phyloP scores from a whole-genome alignment of 2,329 filamentous ascomycete genomes.

The Fusarium equiseti region DNA sequence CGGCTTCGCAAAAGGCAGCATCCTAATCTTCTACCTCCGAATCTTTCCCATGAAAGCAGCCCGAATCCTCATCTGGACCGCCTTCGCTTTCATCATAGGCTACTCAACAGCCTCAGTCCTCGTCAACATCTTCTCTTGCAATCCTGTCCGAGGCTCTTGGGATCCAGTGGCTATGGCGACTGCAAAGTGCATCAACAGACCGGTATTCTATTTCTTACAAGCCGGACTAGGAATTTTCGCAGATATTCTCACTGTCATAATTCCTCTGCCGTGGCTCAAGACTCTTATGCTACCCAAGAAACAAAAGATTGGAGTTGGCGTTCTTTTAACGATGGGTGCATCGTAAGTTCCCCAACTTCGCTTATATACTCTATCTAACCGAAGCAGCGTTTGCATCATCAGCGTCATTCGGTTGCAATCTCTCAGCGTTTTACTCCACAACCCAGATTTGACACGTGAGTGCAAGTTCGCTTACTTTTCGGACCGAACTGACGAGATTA shows the following conservation, averaged over 20 bases:
- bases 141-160: slow-evolving; percentile 18
- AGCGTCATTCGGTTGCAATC: slow-evolving; percentile 21
- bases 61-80: slow-evolving; percentile 11
- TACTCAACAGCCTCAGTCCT: slow-evolving; percentile 13
- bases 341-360: slow-evolving; percentile 4
- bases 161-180: neutral
- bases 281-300: slow-evolving; percentile 18
- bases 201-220: slow-evolving; percentile 20
- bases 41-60: slow-evolving; percentile 21
- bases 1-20: slow-evolving; percentile 18
- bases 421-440: slow-evolving; percentile 10
- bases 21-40: slow-evolving; percentile 22
- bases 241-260: slow-evolving; percentile 19
- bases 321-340: slow-evolving; percentile 23
- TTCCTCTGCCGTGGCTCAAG: slow-evolving; percentile 22
- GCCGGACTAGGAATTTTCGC: slow-evolving; percentile 18
- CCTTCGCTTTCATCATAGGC: slow-evolving; percentile 24
- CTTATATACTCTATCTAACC: neutral
- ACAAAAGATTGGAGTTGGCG: slow-evolving; percentile 25
- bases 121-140: slow-evolving; percentile 21
- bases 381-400: slow-evolving; percentile 18
- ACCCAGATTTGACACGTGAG: slow-evolving; percentile 21
- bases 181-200: slow-evolving; percentile 23
- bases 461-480: neutral
- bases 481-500: slow-evolving; percentile 1